Conservation (phyloP, 2,329 filamentous ascomycete genomes). For the Calonectria pauciramosa region DNA sequence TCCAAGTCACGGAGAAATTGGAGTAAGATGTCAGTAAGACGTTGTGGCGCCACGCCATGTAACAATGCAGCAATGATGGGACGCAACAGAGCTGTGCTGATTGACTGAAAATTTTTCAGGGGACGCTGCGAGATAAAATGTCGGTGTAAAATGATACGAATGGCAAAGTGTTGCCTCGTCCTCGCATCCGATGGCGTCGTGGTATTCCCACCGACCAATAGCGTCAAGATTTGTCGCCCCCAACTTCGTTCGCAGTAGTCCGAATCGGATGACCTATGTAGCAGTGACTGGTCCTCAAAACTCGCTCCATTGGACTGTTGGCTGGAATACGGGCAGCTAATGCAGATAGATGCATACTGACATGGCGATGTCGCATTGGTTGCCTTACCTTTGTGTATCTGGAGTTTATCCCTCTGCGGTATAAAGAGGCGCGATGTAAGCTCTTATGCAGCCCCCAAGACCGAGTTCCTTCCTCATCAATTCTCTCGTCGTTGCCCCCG, state of each 20-base stretch:
- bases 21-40: neutral
- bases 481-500: neutral
- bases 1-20: neutral
- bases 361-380: neutral
- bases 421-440: neutral
- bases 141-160: neutral
- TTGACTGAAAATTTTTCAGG: neutral
- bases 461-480: neutral
- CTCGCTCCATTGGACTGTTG: neutral
- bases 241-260: neutral
- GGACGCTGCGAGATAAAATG: neutral
- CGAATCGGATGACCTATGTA: slow-evolving; percentile 1
- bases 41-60: neutral
- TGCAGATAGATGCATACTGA: neutral
- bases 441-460: neutral
- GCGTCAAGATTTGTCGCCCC: neutral
- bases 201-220: neutral
- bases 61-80: neutral
- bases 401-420: neutral
- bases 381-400: neutral
- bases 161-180: neutral
- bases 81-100: neutral
- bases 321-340: neutral
- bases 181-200: neutral
- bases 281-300: neutral